These are phyloP conservation scores for Diatrype stigma DNA, from an alignment of 2,329 filamentous ascomycete genomes.

Conservation along the genomic window DNA sequence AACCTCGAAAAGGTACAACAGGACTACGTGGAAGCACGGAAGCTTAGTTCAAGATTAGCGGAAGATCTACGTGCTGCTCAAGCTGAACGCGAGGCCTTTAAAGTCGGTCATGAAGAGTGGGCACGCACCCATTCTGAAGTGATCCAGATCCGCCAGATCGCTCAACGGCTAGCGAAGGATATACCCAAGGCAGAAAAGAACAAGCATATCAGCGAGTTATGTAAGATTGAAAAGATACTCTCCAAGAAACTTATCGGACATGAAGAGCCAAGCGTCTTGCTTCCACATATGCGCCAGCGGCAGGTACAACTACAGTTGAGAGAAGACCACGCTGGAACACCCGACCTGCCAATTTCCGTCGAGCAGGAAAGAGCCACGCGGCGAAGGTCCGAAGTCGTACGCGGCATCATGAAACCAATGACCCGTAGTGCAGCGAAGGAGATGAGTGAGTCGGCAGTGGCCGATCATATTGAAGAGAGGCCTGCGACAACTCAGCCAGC, in stretches of 20 bases:
- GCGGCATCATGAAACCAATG: constrained; percentile 25
- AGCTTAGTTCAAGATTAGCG: constrained; percentile 5
- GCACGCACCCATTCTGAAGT: constrained; percentile 13
- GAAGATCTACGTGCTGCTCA: constrained; percentile 9
- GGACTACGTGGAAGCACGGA: constrained; percentile 23
- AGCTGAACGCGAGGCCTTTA: constrained; percentile 6
- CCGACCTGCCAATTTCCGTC: constrained; percentile 19
- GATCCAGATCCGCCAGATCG: constrained; percentile 13
- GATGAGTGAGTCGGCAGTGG: constrained; percentile 3
- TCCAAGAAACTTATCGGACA: constrained; percentile 2
- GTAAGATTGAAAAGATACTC: constrained; percentile 17
- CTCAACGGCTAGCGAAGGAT: constrained; percentile 13
- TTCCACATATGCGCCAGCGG: constrained; percentile 10
- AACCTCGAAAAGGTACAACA: constrained; percentile 19
- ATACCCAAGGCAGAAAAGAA: constrained; percentile 14
- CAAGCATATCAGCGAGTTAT: constrained; percentile 13
- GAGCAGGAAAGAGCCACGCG: constrained; percentile 25
- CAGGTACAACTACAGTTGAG: constrained; percentile 23
- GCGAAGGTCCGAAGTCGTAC: constrained; percentile 17
- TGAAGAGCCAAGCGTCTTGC: not conserved
- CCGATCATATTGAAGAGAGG: constrained; percentile 2
- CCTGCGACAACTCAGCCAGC: constrained; percentile 1
- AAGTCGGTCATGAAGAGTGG: constrained; percentile 17
- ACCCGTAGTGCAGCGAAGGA: constrained; percentile 10
- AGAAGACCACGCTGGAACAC: constrained; percentile 12